These are phyloP conservation scores for Fonsecaea monophora DNA, from an alignment of 2,329 filamentous ascomycete species.

Conservation along the genomic window DNA sequence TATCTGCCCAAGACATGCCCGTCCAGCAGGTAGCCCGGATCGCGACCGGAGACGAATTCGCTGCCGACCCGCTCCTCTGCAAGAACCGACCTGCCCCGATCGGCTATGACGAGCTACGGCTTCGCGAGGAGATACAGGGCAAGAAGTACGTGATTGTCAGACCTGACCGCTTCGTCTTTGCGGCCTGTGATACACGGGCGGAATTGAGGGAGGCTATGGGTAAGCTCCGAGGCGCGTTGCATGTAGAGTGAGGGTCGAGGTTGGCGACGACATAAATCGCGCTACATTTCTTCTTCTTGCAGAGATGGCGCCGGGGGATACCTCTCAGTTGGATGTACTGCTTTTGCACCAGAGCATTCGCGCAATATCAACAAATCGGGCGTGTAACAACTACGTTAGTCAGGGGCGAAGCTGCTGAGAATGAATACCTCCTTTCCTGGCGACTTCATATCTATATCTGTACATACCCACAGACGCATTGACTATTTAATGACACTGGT, in stretches of 20 bases:
- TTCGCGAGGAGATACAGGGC: constrained; percentile 38
- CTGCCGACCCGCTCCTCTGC: constrained; percentile 41
- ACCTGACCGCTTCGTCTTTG: constrained; percentile 47
- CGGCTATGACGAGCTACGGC: constrained; percentile 42
- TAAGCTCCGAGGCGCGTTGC: constrained; percentile 13
- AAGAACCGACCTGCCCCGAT: constrained; percentile 42
- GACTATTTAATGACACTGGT: too few species aligned
- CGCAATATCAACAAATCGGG: too few species aligned
- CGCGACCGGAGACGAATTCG: constrained; percentile 44
- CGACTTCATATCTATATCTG: too few species aligned
- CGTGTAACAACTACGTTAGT: too few species aligned
- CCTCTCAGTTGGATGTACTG: too few species aligned
- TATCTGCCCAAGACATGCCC: background rate
- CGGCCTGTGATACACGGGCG: constrained; percentile 34
- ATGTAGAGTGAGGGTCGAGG: constrained; percentile 6
- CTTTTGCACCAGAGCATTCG: too few species aligned
- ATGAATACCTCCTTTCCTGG: too few species aligned
- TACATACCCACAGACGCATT: too few species aligned
- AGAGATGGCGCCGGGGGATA: background rate
- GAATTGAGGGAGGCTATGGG: constrained; percentile 27
- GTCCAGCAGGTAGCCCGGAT: constrained; percentile 35
- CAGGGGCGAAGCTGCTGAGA: too few species aligned
- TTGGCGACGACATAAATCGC: background rate
- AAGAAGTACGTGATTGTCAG: constrained; percentile 45
- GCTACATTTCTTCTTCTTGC: background rate